Base-by-base conservation (phyloP, 2,329 filamentous ascomycete genomes). In the Botrytis cinerea region DNA sequence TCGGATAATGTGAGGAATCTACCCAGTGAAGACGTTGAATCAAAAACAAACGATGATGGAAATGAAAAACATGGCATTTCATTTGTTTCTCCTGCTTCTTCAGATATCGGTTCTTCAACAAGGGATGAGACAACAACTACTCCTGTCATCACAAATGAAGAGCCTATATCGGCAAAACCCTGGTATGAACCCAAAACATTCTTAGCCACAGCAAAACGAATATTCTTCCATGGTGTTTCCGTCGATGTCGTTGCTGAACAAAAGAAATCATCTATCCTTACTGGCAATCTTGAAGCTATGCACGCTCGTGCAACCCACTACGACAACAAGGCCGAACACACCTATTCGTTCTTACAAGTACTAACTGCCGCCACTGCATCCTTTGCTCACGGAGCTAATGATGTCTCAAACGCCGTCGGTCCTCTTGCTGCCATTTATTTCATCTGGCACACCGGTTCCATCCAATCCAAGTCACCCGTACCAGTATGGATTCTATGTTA, bases 341-440 rank as follows among this genome's bases (percentile, higher is more conserved):
- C 82, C 40, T 86, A 85, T 76, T 85, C 86, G 2, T 88, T 87
- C 77, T 81, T 88, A 57, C 87, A 88, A 79, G 80, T 88, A 72
- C 76, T 88, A 63, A 88, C 87, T 6, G 85, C 85, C 28, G 85
- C 83, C 76, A 86, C 84, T 48, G 84, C 84, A 4, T 86, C 85
- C 1, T 85, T 86, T 74, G 87, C 87, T 8, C 87, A 94, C 84
- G 92, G 92, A 74, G 91, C 92, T 81, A 94, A 94, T 81, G 92
- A 94, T 79, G 90, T 93, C 71, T 90, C 90, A 48, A 93, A 93
- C 84, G 87, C 91, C 0, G 90, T 89, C 76, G 91, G 90, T 51
- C 87, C 88, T 73, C 92, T 90, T 90, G 90, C 90, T 71, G 90
- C 87, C 76, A 92, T 92, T 80, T 93, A 92, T 85, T 83, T 85